Evolutionary conservation across 352 stramenopile species (phyloP).

Genomic region (Pythium myriotylum): DNA sequence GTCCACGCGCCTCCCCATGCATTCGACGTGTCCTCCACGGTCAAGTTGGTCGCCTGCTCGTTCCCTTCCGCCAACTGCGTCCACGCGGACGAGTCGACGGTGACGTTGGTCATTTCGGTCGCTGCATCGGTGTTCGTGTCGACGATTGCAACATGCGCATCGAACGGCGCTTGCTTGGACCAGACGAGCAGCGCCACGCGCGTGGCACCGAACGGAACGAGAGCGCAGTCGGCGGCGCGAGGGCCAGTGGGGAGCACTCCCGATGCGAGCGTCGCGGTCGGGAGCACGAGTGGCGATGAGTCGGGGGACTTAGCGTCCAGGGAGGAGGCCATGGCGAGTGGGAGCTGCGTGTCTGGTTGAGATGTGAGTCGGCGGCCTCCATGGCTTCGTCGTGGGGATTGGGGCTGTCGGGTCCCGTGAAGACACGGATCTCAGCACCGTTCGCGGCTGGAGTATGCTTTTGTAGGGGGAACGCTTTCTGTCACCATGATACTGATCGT

Average conservation of each 20-base stretch:
- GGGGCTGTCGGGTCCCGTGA: too few relatives aligned
- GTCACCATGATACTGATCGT: too few relatives aligned
- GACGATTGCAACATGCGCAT: constrained; percentile 14
- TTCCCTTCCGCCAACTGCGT: constrained; percentile 14
- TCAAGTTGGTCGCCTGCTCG: background rate
- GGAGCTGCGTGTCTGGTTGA: background rate
- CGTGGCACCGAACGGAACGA: constrained; percentile 14
- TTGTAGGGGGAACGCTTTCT: too few relatives aligned
- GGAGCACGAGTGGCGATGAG: constrained; percentile 14
- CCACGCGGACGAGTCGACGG: background rate
- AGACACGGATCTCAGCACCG: too few relatives aligned
- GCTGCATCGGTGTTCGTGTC: too few relatives aligned
- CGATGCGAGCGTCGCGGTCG: background rate
- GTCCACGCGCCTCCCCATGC: constrained; percentile 37
- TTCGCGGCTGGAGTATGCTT: too few relatives aligned
- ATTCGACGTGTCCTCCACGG: background rate
- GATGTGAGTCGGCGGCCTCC: too few relatives aligned
- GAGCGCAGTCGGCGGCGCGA: background rate
- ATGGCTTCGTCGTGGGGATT: too few relatives aligned
- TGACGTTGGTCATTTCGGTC: too few relatives aligned
- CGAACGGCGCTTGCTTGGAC: constrained; percentile 6
- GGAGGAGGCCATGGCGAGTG: too few relatives aligned
- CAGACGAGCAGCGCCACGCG: constrained; percentile 20
- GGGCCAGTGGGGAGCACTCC: background rate
- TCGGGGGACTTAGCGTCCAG: background rate